A percentile compares a stretch with the other conserved stretches of the same genome.
Conservation (phyloP, 2,329 filamentous ascomycete genomes). For the Arthrobotrys iridis region DNA sequence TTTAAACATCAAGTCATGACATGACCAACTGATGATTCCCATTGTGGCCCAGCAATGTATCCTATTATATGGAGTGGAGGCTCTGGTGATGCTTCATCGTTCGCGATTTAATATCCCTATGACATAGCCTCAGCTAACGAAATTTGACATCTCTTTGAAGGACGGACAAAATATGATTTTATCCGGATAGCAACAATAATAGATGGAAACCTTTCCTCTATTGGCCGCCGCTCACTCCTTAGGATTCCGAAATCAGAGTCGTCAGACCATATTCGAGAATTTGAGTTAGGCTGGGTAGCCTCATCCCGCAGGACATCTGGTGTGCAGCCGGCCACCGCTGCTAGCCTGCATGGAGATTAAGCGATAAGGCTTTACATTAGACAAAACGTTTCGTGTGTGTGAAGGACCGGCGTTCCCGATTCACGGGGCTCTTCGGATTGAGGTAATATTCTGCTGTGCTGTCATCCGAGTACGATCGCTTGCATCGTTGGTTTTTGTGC, state of each 20-base stretch:
- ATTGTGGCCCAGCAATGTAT: neutral
- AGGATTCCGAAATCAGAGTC: constrained; percentile 21
- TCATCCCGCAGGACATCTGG: constrained; percentile 20
- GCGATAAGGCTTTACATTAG: constrained; percentile 36
- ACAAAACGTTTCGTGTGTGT: constrained; percentile 6
- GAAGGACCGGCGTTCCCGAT: constrained; percentile 39
- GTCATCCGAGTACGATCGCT: constrained; percentile 28
- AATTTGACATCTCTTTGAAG: neutral
- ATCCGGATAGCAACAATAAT: constrained; percentile 21
- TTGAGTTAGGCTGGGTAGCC: neutral
- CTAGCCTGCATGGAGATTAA: constrained; percentile 18
- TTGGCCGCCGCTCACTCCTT: constrained; percentile 22
- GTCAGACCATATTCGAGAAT: constrained; percentile 7
- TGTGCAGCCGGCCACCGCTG: constrained; percentile 14
- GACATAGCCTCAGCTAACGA: constrained; percentile 1
- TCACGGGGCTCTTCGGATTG: constrained; percentile 30
- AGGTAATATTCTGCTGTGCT: constrained; percentile 8
- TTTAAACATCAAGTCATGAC: neutral
- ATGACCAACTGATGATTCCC: neutral
- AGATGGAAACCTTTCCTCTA: constrained; percentile 5
- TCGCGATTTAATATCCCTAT: neutral
- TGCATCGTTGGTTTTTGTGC: constrained; percentile 8
- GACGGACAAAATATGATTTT: constrained; percentile 10
- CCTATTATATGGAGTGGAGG: no score
- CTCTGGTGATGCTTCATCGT: neutral